These are phyloP conservation scores for Alternaria rosae DNA, from an alignment of 2,329 filamentous ascomycete species.

Conservation along the genomic window DNA sequence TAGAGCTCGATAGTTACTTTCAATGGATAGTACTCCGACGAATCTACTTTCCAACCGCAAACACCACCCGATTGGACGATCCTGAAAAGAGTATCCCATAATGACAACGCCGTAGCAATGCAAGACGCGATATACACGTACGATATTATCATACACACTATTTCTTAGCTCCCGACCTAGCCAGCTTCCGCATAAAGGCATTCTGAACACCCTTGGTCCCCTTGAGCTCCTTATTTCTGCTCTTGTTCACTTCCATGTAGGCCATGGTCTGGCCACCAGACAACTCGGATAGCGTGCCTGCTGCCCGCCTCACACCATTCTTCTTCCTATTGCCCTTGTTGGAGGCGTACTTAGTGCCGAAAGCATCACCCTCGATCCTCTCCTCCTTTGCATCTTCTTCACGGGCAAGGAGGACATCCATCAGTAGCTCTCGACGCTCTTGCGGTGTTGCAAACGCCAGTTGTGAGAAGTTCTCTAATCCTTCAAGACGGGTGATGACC, in stretches of 20 bases:
- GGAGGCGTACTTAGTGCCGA: conserved; percentile 57
- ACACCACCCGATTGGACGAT: neutral
- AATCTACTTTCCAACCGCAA: accelerated
- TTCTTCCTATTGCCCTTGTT: conserved; percentile 57
- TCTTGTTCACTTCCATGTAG: conserved; percentile 63
- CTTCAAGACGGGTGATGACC: conserved; percentile 93
- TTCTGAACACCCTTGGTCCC: conserved; percentile 49
- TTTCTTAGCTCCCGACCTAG: conserved; percentile 23
- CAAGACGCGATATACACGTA: neutral
- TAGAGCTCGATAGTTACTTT: neutral
- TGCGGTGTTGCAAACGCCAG: conserved; percentile 80
- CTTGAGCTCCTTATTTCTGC: conserved; percentile 57
- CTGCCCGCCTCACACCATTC: conserved; percentile 77
- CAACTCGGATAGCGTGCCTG: conserved; percentile 83
- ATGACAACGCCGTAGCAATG: conserved; percentile 1
- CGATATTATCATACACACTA: neutral
- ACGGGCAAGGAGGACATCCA: conserved; percentile 88
- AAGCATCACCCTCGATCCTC: conserved; percentile 72
- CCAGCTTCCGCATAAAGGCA: conserved; percentile 55
- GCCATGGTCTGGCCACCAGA: conserved; percentile 96
- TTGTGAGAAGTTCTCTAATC: conserved; percentile 82
- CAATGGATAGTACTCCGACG: neutral
- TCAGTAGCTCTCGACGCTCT: conserved; percentile 84
- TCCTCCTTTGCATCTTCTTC: conserved; percentile 75
- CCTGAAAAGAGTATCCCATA: neutral